These are phyloP conservation scores for Globisporangium emineosum DNA, from an alignment of 352 stramenopile species.

Conservation along the genomic window DNA sequence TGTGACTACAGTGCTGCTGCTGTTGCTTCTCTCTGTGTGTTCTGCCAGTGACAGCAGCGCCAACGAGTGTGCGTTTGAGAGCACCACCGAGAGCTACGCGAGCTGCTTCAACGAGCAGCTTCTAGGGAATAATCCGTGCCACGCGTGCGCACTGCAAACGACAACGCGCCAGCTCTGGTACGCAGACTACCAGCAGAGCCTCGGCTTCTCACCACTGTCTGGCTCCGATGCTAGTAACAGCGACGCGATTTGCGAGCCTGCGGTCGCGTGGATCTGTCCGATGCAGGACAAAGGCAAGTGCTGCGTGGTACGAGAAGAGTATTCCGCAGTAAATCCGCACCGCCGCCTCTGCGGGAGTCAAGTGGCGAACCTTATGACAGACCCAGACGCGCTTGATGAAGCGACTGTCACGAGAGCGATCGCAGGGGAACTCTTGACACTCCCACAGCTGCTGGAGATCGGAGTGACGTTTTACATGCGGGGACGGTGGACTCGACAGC, in stretches of 20 bases:
- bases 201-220: background rate
- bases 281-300: slow-evolving; percentile 11
- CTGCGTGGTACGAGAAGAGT: slow-evolving; percentile 14
- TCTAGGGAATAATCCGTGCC: background rate
- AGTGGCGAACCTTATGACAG: background rate
- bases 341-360: slow-evolving; percentile 12
- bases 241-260: slow-evolving; percentile 14
- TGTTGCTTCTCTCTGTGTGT: background rate
- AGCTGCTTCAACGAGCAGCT: slow-evolving; percentile 12
- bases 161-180: slow-evolving; percentile 12
- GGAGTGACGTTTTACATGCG: slow-evolving; percentile 18
- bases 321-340: slow-evolving; percentile 2
- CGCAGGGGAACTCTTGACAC: background rate
- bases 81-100: background rate
- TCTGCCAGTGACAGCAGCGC: background rate
- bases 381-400: background rate
- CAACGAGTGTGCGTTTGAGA: slow-evolving; percentile 12
- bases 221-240: background rate
- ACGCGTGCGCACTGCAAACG: background rate
- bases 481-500: slow-evolving; percentile 9
- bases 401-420: background rate
- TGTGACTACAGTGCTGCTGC: background rate
- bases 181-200: slow-evolving; percentile 4
- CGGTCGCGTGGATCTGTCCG: slow-evolving; percentile 20
- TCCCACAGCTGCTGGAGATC: slow-evolving; percentile 5